Conservation (phyloP, 2,329 filamentous ascomycete genomes). For the Alternaria rosae region DNA sequence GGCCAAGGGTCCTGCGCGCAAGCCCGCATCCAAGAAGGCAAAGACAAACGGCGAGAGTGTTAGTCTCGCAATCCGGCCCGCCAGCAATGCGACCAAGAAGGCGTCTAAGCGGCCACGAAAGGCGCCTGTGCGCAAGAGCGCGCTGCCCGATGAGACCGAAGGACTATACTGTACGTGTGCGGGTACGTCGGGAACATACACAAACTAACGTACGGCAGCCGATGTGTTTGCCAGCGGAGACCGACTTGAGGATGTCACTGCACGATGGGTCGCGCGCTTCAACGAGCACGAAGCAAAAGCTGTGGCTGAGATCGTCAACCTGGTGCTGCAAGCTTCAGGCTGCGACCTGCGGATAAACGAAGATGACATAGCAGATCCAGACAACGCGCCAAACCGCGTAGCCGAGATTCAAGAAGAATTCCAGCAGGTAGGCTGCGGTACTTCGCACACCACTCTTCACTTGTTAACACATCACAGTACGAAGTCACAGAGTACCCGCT, state of each 20-base stretch:
- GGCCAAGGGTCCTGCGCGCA: conserved; percentile 34
- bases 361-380: conserved; percentile 87
- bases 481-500: conserved; percentile 91
- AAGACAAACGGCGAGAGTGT: conserved; percentile 61
- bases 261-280: conserved; percentile 65
- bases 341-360: conserved; percentile 79
- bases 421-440: conserved; percentile 68
- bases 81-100: conserved; percentile 50
- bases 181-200: neutral
- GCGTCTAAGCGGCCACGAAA: conserved; percentile 55
- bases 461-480: conserved; percentile 57
- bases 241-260: conserved; percentile 63
- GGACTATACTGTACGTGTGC: conserved; percentile 62
- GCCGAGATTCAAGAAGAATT: conserved; percentile 88
- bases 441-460: neutral
- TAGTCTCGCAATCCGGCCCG: conserved; percentile 63
- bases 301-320: conserved; percentile 67
- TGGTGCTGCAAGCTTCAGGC: conserved; percentile 73
- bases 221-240: conserved; percentile 66
- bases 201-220: conserved; percentile 51
- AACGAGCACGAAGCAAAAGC: conserved; percentile 62
- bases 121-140: conserved; percentile 59
- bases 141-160: conserved; percentile 58
- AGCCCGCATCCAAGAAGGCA: conserved; percentile 60
- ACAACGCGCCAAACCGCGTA: conserved; percentile 81